Conservation (phyloP, 2,329 filamentous ascomycete species). For the Ophiostoma piceae region DNA sequence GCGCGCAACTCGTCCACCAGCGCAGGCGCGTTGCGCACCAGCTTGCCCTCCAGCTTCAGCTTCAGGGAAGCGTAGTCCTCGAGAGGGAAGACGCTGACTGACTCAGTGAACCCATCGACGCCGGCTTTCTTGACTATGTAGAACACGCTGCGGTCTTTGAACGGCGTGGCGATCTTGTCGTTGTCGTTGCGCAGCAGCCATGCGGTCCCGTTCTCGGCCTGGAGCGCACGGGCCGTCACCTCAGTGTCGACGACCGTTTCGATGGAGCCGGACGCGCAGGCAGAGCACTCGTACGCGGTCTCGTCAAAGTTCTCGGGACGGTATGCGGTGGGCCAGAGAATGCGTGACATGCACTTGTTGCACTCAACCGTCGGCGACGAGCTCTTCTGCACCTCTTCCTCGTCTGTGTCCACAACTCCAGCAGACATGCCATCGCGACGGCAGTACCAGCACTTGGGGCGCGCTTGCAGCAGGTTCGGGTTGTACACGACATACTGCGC, state of each 20-base stretch:
- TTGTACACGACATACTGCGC: conserved; percentile 49
- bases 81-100: conserved; percentile 17
- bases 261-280: conserved; percentile 35
- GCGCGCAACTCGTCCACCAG: conserved; percentile 35
- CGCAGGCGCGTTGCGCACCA: conserved; percentile 39
- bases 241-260: conserved; percentile 37
- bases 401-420: neutral
- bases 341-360: conserved; percentile 40
- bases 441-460: conserved; percentile 48
- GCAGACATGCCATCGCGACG: conserved; percentile 29
- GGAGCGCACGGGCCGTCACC: conserved; percentile 37
- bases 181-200: conserved; percentile 44
- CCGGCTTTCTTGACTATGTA: conserved; percentile 37
- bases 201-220: conserved; percentile 38
- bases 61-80: conserved; percentile 22
- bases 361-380: conserved; percentile 43
- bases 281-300: conserved; percentile 38
- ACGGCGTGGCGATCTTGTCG: conserved; percentile 34
- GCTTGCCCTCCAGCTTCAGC: conserved; percentile 34
- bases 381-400: neutral
- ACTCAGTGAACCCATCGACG: conserved; percentile 29
- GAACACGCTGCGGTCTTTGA: conserved; percentile 34
- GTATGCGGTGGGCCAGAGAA: conserved; percentile 46
- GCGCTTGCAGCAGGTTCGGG: conserved; percentile 38
- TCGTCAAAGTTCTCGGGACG: conserved; percentile 35